Evolutionary conservation across 495 filamentous ascomycete species (phyloP), one percentile per base, ranked within the genome.

Genomic region (Poronia punctata): DNA sequence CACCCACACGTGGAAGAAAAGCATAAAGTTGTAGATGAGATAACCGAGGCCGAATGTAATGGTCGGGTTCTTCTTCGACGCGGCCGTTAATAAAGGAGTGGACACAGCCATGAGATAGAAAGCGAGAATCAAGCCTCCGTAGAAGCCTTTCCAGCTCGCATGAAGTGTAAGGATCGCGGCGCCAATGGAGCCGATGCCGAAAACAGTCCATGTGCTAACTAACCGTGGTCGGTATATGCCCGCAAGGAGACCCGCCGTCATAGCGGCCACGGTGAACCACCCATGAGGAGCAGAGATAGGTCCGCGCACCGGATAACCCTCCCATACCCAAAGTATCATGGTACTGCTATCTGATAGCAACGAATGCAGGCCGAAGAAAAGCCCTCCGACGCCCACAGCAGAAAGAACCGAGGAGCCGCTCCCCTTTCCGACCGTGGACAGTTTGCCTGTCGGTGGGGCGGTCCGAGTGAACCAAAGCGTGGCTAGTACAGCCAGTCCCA

Each of bases 301-400:
- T 3, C 93, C 93, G 32, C 84, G 76, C 35, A 96, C 76, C 26
- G 93, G 93, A 52, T 85, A 97, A 12, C 93, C 93, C 45, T 95
- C 88, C 93, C 93, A 99, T n/a, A 85, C 86, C 93, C 93, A 99
- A 17, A 87, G 72, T 44, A 97, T 95, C 88, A 97, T 97, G 21
- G 93, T 99, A 65, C 92, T 96, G 0, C 89, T 96, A 57, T 99
- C 93, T 0, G 92, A 94, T 18, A 99, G 72, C 10, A 97, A 73
- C 2, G 88, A 95, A 54, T 96, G 89, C 54, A 97, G 68, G n/a
- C 73, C 86, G 50, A 97, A 99, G 51, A 95, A 70, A 14, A 96
- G 57, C 37, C 86, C 93, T 25, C 74, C 88, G 38, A 96, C 63
- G 34, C 93, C 86, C 38, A 94, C 43, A 18, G 78, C 83, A 29